phyloP scores from a whole-genome alignment of 78 protist species.

The Bigelowiella natans region DNA sequence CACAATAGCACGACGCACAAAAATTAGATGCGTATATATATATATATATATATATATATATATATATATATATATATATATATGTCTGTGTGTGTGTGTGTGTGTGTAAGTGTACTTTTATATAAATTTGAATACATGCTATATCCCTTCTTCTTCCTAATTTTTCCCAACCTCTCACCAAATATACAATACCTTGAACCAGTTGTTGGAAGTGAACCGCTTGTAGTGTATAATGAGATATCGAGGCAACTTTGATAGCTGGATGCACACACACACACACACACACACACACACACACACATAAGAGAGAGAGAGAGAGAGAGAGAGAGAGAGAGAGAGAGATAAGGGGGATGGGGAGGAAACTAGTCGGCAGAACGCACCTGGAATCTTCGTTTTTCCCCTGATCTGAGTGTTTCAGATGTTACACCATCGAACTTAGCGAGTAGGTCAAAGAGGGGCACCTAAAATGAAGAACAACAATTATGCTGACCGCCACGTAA shows the following conservation, averaged over 20 bases:
- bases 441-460: constrained; percentile 8
- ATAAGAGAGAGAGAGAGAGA: neutral
- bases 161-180: too few species aligned
- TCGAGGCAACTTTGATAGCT: neutral
- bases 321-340: constrained; percentile 1
- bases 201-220: constrained; percentile 1
- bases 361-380: neutral
- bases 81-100: neutral
- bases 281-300: neutral
- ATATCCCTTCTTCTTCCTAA: too few species aligned
- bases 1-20: neutral
- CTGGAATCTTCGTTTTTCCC: neutral
- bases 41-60: neutral
- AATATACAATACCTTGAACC: neutral
- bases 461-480: neutral
- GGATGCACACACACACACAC: neutral
- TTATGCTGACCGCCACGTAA: neutral
- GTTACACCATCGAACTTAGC: constrained; percentile 1
- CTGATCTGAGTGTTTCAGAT: neutral
- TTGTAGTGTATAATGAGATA: constrained; percentile 2
- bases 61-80: neutral
- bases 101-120: neutral
- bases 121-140: too few species aligned
- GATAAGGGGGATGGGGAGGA: neutral
- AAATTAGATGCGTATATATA: neutral